Evolutionary conservation across 768 basidiomycete species (phyloP).

Genomic region (Serendipita sp.): DNA sequence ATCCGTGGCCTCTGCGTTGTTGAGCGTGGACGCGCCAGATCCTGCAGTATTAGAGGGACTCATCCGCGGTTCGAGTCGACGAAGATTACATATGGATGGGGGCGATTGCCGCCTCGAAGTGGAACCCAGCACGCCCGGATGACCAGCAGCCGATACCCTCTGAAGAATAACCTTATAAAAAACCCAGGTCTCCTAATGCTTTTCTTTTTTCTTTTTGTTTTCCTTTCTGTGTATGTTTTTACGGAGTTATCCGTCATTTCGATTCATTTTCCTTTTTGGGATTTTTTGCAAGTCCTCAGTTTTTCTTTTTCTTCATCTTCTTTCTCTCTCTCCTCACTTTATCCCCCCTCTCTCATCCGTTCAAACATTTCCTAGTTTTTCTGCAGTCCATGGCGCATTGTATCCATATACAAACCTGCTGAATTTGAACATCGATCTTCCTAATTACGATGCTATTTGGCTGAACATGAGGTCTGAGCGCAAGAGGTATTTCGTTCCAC

Average conservation of each 20-base stretch:
- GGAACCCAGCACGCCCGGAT: background rate
- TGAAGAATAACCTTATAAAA: too few species aligned
- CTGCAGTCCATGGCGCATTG: background rate
- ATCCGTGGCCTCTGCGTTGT: background rate
- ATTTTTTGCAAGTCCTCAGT: background rate
- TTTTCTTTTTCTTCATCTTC: background rate
- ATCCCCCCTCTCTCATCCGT: background rate
- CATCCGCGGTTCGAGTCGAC: background rate
- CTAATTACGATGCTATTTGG: background rate
- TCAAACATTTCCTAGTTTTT: background rate
- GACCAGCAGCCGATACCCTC: too few species aligned
- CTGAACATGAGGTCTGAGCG: slow-evolving; percentile 57
- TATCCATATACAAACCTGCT: background rate
- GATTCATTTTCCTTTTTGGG: background rate
- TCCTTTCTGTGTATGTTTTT: background rate
- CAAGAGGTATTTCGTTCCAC: slow-evolving; percentile 56
- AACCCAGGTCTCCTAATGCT: too few species aligned
- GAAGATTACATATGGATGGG: background rate
- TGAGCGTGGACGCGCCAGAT: background rate
- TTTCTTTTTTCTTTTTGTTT: background rate
- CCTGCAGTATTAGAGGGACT: background rate
- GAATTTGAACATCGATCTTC: background rate
- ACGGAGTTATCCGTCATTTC: background rate
- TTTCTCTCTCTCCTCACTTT: background rate
- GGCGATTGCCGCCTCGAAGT: background rate